Evolutionary conservation across 768 basidiomycete genomes (phyloP).

Genomic region (Hypsizygus marmoreus): DNA sequence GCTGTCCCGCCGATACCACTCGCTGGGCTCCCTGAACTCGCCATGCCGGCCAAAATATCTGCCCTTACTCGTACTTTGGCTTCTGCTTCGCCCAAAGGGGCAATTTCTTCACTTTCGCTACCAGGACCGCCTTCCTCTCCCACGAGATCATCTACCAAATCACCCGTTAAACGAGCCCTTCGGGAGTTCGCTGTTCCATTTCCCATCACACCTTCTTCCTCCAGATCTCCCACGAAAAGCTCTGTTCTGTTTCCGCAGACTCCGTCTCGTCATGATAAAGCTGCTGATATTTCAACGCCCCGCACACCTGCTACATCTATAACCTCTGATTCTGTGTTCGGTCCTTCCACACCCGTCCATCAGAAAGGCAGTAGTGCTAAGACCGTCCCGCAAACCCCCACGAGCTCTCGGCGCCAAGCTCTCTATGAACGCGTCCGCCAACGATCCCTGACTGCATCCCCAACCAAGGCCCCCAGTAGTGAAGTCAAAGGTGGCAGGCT

Average conservation of each 20-base stretch:
- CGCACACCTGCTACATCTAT: constrained; percentile 45
- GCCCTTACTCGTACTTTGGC: constrained; percentile 71
- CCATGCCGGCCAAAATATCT: constrained; percentile 56
- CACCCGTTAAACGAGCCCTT: constrained; percentile 36
- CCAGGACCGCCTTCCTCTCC: constrained; percentile 44
- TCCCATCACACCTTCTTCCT: constrained; percentile 40
- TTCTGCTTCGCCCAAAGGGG: constrained; percentile 71
- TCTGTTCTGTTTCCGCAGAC: constrained; percentile 63
- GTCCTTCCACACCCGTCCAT: constrained; percentile 68
- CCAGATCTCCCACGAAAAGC: constrained; percentile 47
- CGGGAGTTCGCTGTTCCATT: constrained; percentile 43
- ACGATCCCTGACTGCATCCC: constrained; percentile 66
- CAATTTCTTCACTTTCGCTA: constrained; percentile 42
- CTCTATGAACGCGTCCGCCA: constrained; percentile 81
- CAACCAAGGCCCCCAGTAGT: constrained; percentile 55
- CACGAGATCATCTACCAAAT: constrained; percentile 36
- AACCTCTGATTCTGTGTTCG: constrained; percentile 32
- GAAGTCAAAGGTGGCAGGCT: constrained; percentile 46
- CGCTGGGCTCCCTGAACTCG: constrained; percentile 65
- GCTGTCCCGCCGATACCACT: constrained; percentile 61
- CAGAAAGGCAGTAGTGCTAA: constrained; percentile 56
- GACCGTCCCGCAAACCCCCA: constrained; percentile 69
- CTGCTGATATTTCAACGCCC: constrained; percentile 44
- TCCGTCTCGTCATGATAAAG: constrained; percentile 52
- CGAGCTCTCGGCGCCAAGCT: constrained; percentile 75